phyloP scores from a whole-genome alignment of 108 stramenopile species.

The Skeletonema potamos region DNA sequence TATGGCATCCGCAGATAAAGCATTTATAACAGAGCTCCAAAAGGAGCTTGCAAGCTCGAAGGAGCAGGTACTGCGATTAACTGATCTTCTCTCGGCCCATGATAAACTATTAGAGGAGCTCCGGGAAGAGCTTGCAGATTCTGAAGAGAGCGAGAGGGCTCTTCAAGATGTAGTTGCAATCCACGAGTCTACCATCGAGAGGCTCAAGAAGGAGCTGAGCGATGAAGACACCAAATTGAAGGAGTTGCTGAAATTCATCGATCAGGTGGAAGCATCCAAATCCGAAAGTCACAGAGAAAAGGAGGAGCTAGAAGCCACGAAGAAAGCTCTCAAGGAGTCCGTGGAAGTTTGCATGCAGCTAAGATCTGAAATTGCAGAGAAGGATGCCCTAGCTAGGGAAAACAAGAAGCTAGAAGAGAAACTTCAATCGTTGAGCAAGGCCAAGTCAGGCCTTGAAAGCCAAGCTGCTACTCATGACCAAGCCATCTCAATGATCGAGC shows the following conservation, averaged over 20 bases:
- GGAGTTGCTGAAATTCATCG: neutral
- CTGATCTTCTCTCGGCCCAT: neutral
- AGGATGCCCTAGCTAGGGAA: neutral
- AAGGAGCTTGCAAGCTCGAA: conserved; percentile 12
- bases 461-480: neutral
- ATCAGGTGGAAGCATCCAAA: neutral
- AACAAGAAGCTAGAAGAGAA: conserved; percentile 5
- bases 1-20: neutral
- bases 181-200: conserved; percentile 8
- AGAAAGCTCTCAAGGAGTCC: neutral
- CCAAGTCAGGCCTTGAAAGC: neutral
- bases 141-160: neutral
- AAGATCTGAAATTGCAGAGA: neutral
- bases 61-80: neutral
- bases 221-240: neutral
- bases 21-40: conserved; percentile 1
- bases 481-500: neutral
- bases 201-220: neutral
- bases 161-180: conserved; percentile 6
- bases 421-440: conserved; percentile 3
- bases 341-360: neutral
- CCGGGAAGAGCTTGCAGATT: conserved; percentile 11
- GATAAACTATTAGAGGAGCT: neutral
- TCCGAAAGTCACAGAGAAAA: neutral
- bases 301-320: neutral